These are phyloP conservation scores for Solanum verrucosum DNA, from an alignment of 257 asterid genomes.

Conservation along the genomic window DNA sequence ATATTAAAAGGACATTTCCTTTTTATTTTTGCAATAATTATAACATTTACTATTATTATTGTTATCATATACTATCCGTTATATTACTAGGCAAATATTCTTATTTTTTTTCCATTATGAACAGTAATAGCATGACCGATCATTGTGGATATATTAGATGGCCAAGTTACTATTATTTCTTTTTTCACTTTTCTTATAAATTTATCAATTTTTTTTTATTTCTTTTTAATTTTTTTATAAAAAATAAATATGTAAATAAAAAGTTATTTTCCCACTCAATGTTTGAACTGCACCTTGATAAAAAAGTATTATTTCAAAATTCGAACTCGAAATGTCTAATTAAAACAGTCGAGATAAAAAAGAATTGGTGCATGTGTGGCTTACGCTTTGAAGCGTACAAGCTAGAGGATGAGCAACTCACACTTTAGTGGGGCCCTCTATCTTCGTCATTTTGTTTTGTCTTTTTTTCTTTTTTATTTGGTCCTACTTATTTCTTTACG, in stretches of 20 bases:
- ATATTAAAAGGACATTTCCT: neutral
- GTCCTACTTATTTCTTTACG: constrained; percentile 25
- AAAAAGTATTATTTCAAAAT: neutral
- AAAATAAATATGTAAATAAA: too few species aligned
- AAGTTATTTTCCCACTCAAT: neutral
- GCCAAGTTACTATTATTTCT: neutral
- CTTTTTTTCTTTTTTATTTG: constrained; percentile 22
- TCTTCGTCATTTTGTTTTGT: neutral
- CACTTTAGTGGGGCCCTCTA: neutral
- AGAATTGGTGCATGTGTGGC: neutral
- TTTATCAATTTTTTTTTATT: neutral
- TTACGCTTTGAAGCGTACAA: constrained; percentile 52
- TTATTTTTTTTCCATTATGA: neutral
- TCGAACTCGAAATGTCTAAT: rapidly evolving
- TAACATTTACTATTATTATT: neutral
- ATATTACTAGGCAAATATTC: neutral
- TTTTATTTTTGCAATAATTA: neutral
- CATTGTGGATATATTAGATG: neutral
- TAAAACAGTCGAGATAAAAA: neutral
- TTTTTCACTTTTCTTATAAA: neutral
- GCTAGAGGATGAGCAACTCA: constrained; percentile 9
- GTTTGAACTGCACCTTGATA: too few species aligned
- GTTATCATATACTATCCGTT: neutral
- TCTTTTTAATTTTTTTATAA: too few species aligned
- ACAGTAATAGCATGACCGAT: neutral